These are phyloP conservation scores for Gossypium gossypioides DNA, from an alignment of 441 rosid genomes.

Conservation along the genomic window DNA sequence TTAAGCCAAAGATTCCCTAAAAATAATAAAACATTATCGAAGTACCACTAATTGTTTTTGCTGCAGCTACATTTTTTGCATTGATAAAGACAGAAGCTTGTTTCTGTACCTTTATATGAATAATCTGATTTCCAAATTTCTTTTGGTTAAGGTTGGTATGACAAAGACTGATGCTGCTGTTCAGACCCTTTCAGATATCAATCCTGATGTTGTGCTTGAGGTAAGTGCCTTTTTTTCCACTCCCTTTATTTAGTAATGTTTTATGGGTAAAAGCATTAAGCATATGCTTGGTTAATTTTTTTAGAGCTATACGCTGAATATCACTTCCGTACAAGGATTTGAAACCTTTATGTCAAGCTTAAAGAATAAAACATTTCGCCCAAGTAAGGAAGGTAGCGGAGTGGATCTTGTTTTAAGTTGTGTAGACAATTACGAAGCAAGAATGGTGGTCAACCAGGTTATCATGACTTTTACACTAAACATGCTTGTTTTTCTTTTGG, in stretches of 20 bases:
- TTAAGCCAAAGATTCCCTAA: not conserved
- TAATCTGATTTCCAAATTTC: conserved; percentile 4
- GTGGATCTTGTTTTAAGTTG: conserved; percentile 96
- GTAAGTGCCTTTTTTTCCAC: conserved; percentile 21
- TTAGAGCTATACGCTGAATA: conserved; percentile 86
- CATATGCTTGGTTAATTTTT: conserved; percentile 7
- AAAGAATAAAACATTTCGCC: conserved; percentile 50
- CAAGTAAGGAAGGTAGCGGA: conserved; percentile 63
- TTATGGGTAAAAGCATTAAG: not conserved
- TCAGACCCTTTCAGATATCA: conserved; percentile 87
- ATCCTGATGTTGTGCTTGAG: conserved; percentile 89
- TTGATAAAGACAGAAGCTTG: not conserved
- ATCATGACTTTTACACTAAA: not conserved
- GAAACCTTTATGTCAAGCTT: conserved; percentile 79
- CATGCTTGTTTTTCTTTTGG: conserved; percentile 1
- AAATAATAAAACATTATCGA: not conserved
- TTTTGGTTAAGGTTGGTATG: conserved; percentile 66
- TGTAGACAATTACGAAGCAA: conserved; percentile 96
- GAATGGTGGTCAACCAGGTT: conserved; percentile 98
- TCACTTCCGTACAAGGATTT: conserved; percentile 85
- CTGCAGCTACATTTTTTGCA: not conserved
- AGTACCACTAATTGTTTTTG: not conserved
- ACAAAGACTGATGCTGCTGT: conserved; percentile 99
- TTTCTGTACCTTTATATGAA: not conserved
- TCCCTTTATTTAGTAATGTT: not conserved